phyloP scores from a whole-genome alignment of 345 rosid species.

The Odontarrhena argentea region DNA sequence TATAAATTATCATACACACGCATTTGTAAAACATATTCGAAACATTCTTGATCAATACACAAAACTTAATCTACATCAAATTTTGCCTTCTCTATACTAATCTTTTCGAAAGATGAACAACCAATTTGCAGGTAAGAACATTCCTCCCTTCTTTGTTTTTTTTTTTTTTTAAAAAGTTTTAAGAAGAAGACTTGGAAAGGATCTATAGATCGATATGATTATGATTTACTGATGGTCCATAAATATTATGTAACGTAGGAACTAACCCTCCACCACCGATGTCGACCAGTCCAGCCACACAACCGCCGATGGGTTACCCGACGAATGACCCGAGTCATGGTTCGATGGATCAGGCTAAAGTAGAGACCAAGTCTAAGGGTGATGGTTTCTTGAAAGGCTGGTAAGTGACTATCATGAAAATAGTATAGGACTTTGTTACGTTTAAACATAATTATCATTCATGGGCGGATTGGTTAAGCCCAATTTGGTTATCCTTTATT shows the following conservation, averaged over 20 bases:
- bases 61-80: background rate
- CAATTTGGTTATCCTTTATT: background rate
- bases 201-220: background rate
- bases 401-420: slow-evolving; percentile 24
- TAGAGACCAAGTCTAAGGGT: slow-evolving; percentile 40
- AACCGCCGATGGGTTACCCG: slow-evolving; percentile 41
- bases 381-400: slow-evolving; percentile 42
- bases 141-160: background rate
- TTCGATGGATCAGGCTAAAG: slow-evolving; percentile 33
- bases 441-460: background rate
- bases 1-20: slow-evolving; percentile 5
- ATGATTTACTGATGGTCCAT: slow-evolving; percentile 5
- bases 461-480: background rate
- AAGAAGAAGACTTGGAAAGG: background rate
- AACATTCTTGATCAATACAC: slow-evolving; percentile 14
- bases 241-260: slow-evolving; percentile 30
- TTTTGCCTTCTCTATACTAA: background rate
- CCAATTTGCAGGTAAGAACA: slow-evolving; percentile 31
- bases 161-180: background rate
- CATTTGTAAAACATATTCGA: slow-evolving; percentile 21
- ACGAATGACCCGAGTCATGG: slow-evolving; percentile 24
- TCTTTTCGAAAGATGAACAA: slow-evolving; percentile 34
- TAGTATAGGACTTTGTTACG: background rate
- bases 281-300: slow-evolving; percentile 33
- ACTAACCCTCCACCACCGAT: slow-evolving; percentile 33